Percentiles rank a stretch among this genome's conserved stretches.
Evolutionary conservation across 163 green algal genomes (phyloP).

Genomic region (Chloromonas sp.): DNA sequence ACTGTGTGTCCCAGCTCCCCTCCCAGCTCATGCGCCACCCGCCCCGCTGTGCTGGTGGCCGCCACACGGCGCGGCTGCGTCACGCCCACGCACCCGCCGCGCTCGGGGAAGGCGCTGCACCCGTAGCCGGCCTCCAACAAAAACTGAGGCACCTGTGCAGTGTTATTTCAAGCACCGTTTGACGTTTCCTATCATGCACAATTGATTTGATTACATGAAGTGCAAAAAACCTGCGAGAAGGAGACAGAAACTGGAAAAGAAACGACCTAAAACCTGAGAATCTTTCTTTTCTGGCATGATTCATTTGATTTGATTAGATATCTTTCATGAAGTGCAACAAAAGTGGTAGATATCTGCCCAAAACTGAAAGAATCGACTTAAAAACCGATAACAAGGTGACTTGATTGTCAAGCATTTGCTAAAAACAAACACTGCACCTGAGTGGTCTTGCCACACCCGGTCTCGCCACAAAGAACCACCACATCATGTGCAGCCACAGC

Average conservation of each 20-base stretch:
- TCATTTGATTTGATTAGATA: not conserved
- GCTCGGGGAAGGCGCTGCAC: slow-evolving; percentile 59
- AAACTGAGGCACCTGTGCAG: slow-evolving; percentile 88
- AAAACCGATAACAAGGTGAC: no score
- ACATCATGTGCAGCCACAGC: slow-evolving; percentile 67
- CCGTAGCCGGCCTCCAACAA: slow-evolving; percentile 92
- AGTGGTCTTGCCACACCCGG: slow-evolving; percentile 88
- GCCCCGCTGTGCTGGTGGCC: slow-evolving; percentile 69
- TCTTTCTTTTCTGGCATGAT: no score
- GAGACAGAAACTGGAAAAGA: no score
- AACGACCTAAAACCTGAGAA: no score
- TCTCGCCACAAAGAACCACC: slow-evolving; percentile 74
- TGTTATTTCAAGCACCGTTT: no score
- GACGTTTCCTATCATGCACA: no score
- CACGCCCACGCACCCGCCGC: slow-evolving; percentile 69
- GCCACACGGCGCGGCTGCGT: slow-evolving; percentile 92
- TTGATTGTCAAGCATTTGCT: not conserved
- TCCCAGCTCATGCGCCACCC: slow-evolving; percentile 85
- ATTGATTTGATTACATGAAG: no score
- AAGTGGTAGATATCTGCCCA: no score
- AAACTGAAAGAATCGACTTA: no score
- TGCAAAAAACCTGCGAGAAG: no score
- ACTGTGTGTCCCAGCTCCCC: slow-evolving; percentile 62
- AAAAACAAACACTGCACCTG: slow-evolving; percentile 35
- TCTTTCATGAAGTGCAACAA: not conserved